Base-by-base conservation (phyloP, 345 rosid species). In the Streptanthus diversifolius region DNA sequence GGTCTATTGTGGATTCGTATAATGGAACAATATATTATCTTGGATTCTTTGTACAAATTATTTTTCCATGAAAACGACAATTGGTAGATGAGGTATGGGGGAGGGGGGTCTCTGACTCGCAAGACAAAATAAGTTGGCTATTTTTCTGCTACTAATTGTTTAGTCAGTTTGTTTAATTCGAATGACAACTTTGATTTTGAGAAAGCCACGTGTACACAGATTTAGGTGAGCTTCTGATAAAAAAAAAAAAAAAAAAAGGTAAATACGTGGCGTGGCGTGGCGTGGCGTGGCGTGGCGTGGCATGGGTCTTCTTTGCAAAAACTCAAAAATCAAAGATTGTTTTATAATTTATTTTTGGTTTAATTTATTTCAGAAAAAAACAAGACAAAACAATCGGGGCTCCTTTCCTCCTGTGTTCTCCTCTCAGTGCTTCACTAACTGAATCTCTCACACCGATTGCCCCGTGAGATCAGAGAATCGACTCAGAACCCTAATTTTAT, bases 221-320 rank as follows among this genome's bases (percentile, higher is more conserved):
- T 35, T 49, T 71, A 61, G 61, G 75, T 61, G 27, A 61, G 41
- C 32, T 60, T 70, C 52, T 61, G 40, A 29, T 3, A 32, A 59
- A 47, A 44, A 47, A 13, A 8, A 19, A 47, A 45, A n/a, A n/a
- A n/a, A n/a, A n/a, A n/a, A n/a, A n/a, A n/a, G n/a, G n/a, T n/a
- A n/a, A n/a, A n/a, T n/a, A n/a, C 0, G 5, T 8, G 17, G 51
- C 13, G 12, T 3, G 4, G 63, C 22, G 48, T 66, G 29, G 65
- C 0, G 5, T 8, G 17, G 51, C 13, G 12, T 3, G 4, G 63
- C 0, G 5, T 8, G 17, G 51, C 13, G 12, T 3, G 4, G 63
- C 22, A 36, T 66, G 29, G 65, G 35, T 45, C 19, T 51, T 24
- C 4, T 43, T 37, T 24, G 7, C 40, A 24, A 45, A 44, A 3